Conservation (phyloP, 2,329 filamentous ascomycete genomes). For the Phyllosticta paracitricarpa region DNA sequence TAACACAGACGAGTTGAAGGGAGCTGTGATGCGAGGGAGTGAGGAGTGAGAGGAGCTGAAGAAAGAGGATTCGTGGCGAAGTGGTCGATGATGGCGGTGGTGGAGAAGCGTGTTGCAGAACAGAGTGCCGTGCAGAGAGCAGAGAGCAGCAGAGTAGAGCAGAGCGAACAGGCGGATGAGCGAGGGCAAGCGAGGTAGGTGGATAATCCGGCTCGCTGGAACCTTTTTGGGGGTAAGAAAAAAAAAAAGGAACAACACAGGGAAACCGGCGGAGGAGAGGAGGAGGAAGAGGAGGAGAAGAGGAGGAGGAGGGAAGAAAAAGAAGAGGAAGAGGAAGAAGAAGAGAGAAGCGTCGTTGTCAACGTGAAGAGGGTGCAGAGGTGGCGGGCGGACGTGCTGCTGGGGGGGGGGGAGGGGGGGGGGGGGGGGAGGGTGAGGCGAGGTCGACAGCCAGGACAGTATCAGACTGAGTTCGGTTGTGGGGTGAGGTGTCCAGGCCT, state of each 20-base stretch:
- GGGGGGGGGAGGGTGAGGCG: slow-evolving; percentile 8
- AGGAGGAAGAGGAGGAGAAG: slow-evolving; percentile 23
- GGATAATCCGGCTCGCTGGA: slow-evolving; percentile 8
- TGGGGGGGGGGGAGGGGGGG: slow-evolving; percentile 15
- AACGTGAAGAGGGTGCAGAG: neutral
- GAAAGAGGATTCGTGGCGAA: neutral
- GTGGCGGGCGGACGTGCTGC: slow-evolving; percentile 16
- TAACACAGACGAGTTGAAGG: slow-evolving; percentile 1
- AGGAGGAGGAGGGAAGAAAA: slow-evolving; percentile 17
- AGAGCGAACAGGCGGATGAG: neutral
- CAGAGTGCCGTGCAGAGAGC: neutral
- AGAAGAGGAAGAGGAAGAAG: slow-evolving; percentile 25
- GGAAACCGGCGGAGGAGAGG: slow-evolving; percentile 7
- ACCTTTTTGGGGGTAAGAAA: neutral
- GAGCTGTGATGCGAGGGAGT: neutral
- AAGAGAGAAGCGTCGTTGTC: slow-evolving; percentile 20
- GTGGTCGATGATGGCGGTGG: neutral
- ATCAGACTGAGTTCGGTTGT: slow-evolving; percentile 9
- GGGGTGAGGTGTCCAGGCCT: neutral
- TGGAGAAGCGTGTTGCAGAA: neutral
- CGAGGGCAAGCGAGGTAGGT: slow-evolving; percentile 6
- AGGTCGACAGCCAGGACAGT: slow-evolving; percentile 4
- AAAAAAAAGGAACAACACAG: neutral
- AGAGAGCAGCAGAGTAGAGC: neutral
- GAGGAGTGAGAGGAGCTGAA: neutral